Evolutionary conservation across 352 stramenopile genomes (phyloP), one percentile per base, ranked within the genome.

Genomic region (Globisporangium camurandrum): DNA sequence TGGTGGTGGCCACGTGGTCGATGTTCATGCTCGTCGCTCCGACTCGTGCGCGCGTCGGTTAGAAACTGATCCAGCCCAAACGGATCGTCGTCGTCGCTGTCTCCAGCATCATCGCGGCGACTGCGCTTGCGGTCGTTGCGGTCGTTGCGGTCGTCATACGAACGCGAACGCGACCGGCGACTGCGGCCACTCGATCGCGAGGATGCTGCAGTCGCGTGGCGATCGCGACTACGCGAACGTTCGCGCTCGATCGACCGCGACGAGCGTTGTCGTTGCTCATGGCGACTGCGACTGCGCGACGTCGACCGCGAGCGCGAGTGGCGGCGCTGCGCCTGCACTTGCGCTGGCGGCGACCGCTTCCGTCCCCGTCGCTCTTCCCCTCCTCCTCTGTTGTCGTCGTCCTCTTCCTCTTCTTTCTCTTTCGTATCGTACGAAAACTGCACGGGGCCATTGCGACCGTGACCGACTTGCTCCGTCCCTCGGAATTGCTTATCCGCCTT

Each of bases 231-330:
- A n/a, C 38, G 38, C 22, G 38, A 17, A 9, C 19, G 38, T 9
- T n/a, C 26, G 4, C 38, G 73, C 31, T 67, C 78, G 22, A 66
- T 60, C 31, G 71, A 81, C 26, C 57, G 67, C 26, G 76, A 50
- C 2, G 62, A 56, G 9, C 45, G 37, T 10, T 75, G 85, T n/a
- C n/a, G n/a, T n/a, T n/a, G n/a, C n/a, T n/a, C n/a, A n/a, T n/a
- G n/a, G 23, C 66, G 57, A 11, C 86, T 98, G 28, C 86, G 77
- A 23, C 93, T 98, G 59, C 78, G 96, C 43, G 93, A 96, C 55
- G 86, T 93, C 47, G 95, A 98, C 66, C 88, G 93, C 36, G 96
- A 99, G 70, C 76, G 81, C 26, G 82, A 93, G 42, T 84, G 98
- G 64, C 90, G 96, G 16, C 49, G 49, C 43, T 37, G 54, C 4